Evolutionary conservation across 2,329 filamentous ascomycete genomes (phyloP), one percentile per base, ranked within the genome.

Genomic region (Ophiostoma ips): DNA sequence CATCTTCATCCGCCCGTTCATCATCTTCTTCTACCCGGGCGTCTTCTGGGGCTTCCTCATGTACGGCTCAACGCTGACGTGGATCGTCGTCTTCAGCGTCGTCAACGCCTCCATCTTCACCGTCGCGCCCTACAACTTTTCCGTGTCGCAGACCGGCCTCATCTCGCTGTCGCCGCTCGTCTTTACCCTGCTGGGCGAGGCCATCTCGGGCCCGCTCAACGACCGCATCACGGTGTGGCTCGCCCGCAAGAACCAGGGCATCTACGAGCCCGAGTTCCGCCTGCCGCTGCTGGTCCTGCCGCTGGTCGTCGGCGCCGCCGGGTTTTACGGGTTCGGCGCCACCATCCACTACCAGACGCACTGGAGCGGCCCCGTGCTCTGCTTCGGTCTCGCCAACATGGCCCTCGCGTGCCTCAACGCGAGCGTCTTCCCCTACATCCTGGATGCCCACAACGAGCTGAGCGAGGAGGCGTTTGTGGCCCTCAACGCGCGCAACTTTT

Each of bases 231-330:
- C 62, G 50, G 53, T 72, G 18, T 69, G 63, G 59, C 65, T 72
- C 50, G 68, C 71, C 4, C 68, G 66, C 57, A 67, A 63, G 53
- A 76, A 75, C 57, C 62, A 61, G 18, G 72, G 72, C n/a, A 62
- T 73, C 45, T 76, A 75, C 58, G 72, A 76, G 56, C 73, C 72
- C 5, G 72, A 76, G 56, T 75, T 74, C 55, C 66, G 72, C 10
- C 62, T 72, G 9, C 65, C 65, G 12, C 62, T 69, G 1, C 65
- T 71, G 53, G 50, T 65, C 24, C 60, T 70, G 6, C 64, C 68
- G 1, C 60, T 64, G 15, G 48, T 72, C 12, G 55, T 70, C 15
- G 68, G 68, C 1, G 59, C 64, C 4, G 67, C 62, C 7, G 70
- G 70, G 9, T 72, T 71, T 60, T 72, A 66, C 52, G 70, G 69